Evolutionary conservation across 2,329 filamentous ascomycete species (phyloP), one percentile per base, ranked within the genome.

Genomic region (Hymenoscyphus albidus): DNA sequence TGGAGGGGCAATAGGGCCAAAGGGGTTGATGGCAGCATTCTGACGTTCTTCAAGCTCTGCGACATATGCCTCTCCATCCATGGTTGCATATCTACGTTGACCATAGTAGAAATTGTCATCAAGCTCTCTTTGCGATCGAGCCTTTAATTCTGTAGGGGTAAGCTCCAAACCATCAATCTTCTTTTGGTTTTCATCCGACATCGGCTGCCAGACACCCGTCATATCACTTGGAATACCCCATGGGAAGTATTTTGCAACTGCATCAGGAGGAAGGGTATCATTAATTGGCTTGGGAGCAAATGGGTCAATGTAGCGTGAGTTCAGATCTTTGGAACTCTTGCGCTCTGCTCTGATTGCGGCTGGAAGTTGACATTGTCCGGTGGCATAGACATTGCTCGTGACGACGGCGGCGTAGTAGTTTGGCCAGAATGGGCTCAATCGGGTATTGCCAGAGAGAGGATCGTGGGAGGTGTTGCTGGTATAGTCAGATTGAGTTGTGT

Each of bases 61-160:
- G 27, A 72, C 65, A 51, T 70, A 67, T 40, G 74, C 71, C 6
- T 72, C 68, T 13, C 58, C 60, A 9, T 65, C 69, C 71, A 73
- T 73, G 6, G 63, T 65, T 4, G 56, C 68, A 58, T 67, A 72
- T 35, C 69, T 68, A 62, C 70, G 63, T 32, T 74, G 72, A 12
- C 74, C 72, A 31, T 58, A 56, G 40, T 75, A 75, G 58, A 74
- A 74, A 65, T 66, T 70, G 31, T 74, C 67, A 61, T 73, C 69
- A 16, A 70, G 56, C 31, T 70, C 62, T 32, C 68, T 61, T 27
- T 58, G 59, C n/a, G 62, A 65, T 27, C 66, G 48, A 40, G 59
- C 62, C 31, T 48, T 59, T 51, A 63, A 56, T 58, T 70, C 61
- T 35, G 58, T 42, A 40, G 60, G 44, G 4, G 32, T 54, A 16